phyloP scores from a whole-genome alignment of 371 early-diverging fungal genomes.

The Neoconidiobolus thromboides region DNA sequence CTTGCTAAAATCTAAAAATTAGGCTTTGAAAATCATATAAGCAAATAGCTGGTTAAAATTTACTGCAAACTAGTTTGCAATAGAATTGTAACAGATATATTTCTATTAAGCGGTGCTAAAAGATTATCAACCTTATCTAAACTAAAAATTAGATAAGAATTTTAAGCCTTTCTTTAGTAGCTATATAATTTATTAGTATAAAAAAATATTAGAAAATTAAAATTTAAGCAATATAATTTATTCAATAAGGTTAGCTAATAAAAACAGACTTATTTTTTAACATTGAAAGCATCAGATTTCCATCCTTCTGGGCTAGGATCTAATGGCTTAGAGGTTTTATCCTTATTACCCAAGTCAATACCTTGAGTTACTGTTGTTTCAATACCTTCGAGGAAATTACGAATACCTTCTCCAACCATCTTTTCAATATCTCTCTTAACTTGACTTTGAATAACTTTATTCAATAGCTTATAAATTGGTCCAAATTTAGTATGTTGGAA shows the following conservation, averaged over 20 bases:
- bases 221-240: too few relatives aligned
- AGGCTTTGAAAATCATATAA: too few relatives aligned
- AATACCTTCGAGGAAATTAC: conserved; percentile 8
- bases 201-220: too few relatives aligned
- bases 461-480: conserved; percentile 16
- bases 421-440: conserved; percentile 16
- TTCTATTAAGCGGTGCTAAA: too few relatives aligned
- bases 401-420: conserved; percentile 9
- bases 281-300: conserved; percentile 3
- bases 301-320: conserved; percentile 6
- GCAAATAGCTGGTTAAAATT: too few relatives aligned
- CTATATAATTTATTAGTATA: too few relatives aligned
- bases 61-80: too few relatives aligned
- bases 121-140: too few relatives aligned
- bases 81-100: too few relatives aligned
- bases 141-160: too few relatives aligned
- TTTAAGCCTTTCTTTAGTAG: too few relatives aligned
- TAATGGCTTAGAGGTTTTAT: background rate
- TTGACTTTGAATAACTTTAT: conserved; percentile 13
- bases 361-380: background rate
- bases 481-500: conserved; percentile 1
- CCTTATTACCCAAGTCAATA: background rate
- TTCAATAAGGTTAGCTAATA: background rate
- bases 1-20: too few relatives aligned
- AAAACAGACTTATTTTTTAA: background rate